phyloP scores from a whole-genome alignment of 148 eudicot genomes.

The Chenopodium album region DNA sequence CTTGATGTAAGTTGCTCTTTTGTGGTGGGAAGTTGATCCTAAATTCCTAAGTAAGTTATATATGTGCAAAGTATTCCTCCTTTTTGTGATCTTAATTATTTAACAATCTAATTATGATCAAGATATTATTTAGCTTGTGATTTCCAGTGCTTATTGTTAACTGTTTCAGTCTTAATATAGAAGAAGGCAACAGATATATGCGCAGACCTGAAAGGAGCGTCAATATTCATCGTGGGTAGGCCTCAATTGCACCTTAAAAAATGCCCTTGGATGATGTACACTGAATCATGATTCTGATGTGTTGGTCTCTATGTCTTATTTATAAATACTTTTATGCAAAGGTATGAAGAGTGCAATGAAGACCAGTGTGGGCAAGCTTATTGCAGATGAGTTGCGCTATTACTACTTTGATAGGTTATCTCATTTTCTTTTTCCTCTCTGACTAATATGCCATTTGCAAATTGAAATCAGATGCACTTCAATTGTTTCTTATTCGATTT shows the following conservation, averaged over 20 bases:
- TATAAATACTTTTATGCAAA: slow-evolving; percentile 25
- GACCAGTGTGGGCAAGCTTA: slow-evolving; percentile 54
- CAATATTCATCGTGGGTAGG: slow-evolving; percentile 85
- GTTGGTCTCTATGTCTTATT: slow-evolving; percentile 13
- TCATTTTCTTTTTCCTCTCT: background rate
- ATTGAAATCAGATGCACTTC: background rate
- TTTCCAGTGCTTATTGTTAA: slow-evolving; percentile 25
- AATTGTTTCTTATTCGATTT: background rate
- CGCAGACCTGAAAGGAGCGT: slow-evolving; percentile 74
- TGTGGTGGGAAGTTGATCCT: background rate
- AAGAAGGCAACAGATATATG: slow-evolving; percentile 64
- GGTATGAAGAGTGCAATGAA: slow-evolving; percentile 68
- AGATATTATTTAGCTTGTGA: background rate
- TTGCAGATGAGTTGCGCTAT: slow-evolving; percentile 73
- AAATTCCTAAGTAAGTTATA: background rate
- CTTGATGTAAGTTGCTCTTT: background rate
- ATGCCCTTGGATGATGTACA: background rate
- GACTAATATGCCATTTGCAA: background rate
- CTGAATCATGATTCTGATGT: background rate
- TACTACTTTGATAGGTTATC: slow-evolving; percentile 81
- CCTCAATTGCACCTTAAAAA: slow-evolving; percentile 11
- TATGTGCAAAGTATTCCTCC: background rate
- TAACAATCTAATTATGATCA: background rate
- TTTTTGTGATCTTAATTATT: background rate
- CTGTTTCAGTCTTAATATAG: slow-evolving; percentile 60